Conservation (phyloP, 768 basidiomycete species). For the Polyporus arcularius region DNA sequence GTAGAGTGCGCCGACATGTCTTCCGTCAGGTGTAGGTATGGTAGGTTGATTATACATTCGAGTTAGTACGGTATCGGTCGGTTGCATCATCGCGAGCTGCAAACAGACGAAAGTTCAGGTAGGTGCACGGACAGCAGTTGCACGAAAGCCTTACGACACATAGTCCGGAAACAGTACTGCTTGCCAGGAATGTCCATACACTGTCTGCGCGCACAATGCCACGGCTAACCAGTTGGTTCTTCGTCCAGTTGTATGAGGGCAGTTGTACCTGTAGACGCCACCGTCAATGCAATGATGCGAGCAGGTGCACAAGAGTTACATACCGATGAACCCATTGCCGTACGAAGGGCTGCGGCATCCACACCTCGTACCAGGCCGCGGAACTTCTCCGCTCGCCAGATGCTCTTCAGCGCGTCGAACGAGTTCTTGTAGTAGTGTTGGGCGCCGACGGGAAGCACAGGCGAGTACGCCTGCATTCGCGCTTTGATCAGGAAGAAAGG, state of each 20-base stretch:
- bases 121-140: background rate
- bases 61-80: constrained; percentile 89
- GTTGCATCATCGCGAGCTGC: constrained; percentile 91
- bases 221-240: constrained; percentile 69
- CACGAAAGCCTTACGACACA: constrained; percentile 72
- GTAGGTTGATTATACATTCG: constrained; percentile 97
- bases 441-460: constrained; percentile 89
- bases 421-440: constrained; percentile 91
- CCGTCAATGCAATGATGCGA: background rate
- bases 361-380: constrained; percentile 88
- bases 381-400: constrained; percentile 74
- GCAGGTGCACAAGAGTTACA: constrained; percentile 15
- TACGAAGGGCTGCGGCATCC: constrained; percentile 90
- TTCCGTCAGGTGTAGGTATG: constrained; percentile 66
- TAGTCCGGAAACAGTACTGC: constrained; percentile 85
- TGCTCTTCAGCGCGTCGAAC: constrained; percentile 77
- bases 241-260: constrained; percentile 94
- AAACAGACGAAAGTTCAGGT: constrained; percentile 9
- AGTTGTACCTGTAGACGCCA: constrained; percentile 75
- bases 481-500: constrained; percentile 96
- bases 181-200: constrained; percentile 83
- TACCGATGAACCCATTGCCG: constrained; percentile 92
- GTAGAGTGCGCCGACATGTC: constrained; percentile 74
- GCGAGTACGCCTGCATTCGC: constrained; percentile 99
- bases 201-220: constrained; percentile 76